Conservation (phyloP, 2,329 filamentous ascomycete species). For the Botrytis cinerea region DNA sequence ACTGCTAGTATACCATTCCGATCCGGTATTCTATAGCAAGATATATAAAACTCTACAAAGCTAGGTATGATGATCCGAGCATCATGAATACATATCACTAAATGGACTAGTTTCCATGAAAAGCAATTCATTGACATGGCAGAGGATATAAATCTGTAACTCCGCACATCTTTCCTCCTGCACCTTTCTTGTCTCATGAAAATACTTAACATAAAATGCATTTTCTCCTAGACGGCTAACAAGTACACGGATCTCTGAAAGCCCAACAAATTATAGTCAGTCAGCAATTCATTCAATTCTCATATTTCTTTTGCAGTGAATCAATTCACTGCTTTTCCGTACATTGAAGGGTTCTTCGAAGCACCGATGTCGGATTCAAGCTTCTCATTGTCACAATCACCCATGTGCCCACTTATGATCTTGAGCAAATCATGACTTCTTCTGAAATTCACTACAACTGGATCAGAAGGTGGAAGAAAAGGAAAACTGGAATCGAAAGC, state of each 20-base stretch:
- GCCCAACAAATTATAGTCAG: background rate
- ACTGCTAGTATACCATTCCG: background rate
- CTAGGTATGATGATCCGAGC: accelerated
- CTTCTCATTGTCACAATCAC: background rate
- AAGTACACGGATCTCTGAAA: background rate
- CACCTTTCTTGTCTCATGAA: too few relatives aligned
- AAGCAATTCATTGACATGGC: accelerated
- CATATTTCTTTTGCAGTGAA: background rate
- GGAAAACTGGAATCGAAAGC: background rate
- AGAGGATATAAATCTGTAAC: background rate
- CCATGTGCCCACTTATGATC: background rate
- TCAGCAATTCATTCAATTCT: background rate
- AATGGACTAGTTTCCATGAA: background rate
- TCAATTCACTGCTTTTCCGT: background rate
- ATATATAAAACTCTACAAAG: background rate
- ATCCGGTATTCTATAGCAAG: background rate
- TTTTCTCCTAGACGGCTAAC: background rate
- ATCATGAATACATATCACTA: background rate
- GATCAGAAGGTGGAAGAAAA: background rate
- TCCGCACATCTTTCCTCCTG: background rate
- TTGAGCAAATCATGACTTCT: background rate
- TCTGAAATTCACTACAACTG: background rate
- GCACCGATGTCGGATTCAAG: background rate
- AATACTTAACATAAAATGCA: background rate
- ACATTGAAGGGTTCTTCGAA: background rate